Conservation (phyloP, 371 early-diverging fungal species). For the Mucor sp. region DNA sequence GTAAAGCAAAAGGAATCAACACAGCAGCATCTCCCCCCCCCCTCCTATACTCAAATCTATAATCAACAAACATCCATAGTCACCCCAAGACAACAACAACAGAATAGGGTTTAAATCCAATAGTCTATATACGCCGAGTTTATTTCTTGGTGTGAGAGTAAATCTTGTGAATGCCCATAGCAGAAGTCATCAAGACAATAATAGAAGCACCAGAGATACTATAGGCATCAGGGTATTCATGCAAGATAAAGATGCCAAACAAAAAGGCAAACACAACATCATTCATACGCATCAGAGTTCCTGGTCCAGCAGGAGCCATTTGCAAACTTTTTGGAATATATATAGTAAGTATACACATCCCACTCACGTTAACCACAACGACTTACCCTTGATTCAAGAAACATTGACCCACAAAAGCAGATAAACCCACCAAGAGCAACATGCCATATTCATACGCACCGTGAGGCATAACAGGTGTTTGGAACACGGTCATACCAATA, state of each 20-base stretch:
- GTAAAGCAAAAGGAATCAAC: too few species aligned
- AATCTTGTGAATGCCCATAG: conserved; percentile 63
- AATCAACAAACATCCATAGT: too few species aligned
- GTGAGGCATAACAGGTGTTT: conserved; percentile 34
- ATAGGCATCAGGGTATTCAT: conserved; percentile 61
- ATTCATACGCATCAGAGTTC: conserved; percentile 77
- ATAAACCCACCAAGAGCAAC: conserved; percentile 53
- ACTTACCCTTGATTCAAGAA: conserved; percentile 68
- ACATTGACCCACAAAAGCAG: conserved; percentile 77
- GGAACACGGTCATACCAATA: conserved; percentile 42
- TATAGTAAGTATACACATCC: not conserved
- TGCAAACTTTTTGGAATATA: conserved; percentile 57
- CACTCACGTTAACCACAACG: not conserved
- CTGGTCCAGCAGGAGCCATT: conserved; percentile 73
- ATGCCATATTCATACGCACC: conserved; percentile 33
- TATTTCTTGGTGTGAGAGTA: conserved; percentile 9
- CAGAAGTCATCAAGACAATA: conserved; percentile 69
- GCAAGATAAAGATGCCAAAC: conserved; percentile 69
- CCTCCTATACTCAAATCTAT: too few species aligned
- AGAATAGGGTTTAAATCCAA: too few species aligned
- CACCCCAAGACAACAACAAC: too few species aligned
- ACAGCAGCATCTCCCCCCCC: too few species aligned
- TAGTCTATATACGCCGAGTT: not conserved
- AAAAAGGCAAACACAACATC: conserved; percentile 84
- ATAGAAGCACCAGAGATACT: conserved; percentile 64